These are phyloP conservation scores for Solanum peruvianum DNA, from an alignment of 257 asterid genomes.

Conservation along the genomic window DNA sequence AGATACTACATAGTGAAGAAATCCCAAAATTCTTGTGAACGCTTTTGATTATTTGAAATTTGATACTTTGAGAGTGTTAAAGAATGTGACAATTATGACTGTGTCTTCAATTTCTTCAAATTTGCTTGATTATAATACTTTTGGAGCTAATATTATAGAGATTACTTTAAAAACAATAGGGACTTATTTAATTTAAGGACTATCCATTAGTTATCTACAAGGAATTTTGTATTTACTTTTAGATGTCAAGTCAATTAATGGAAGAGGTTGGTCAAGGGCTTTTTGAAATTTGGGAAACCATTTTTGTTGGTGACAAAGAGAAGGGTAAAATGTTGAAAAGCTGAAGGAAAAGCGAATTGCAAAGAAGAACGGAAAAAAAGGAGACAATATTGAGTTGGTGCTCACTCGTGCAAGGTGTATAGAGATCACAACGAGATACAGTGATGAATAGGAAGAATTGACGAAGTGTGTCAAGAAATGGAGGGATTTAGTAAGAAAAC, in stretches of 20 bases:
- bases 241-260: too few species aligned
- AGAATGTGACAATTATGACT: not conserved
- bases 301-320: too few species aligned
- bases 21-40: not conserved
- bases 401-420: conserved; percentile 19
- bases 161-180: not conserved
- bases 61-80: not conserved
- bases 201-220: too few species aligned
- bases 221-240: too few species aligned
- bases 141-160: not conserved
- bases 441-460: conserved; percentile 9
- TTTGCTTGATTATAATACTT: not conserved
- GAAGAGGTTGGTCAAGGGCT: too few species aligned
- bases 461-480: conserved; percentile 19
- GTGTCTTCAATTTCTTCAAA: conserved; percentile 5
- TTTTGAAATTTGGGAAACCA: too few species aligned
- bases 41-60: not conserved
- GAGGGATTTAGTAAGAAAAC: conserved; percentile 29
- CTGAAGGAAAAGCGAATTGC: not conserved
- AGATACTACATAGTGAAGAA: not conserved
- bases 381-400: conserved; percentile 12
- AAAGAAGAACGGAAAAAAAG: not conserved
- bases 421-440: conserved; percentile 13
- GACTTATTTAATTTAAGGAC: too few species aligned
- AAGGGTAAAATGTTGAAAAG: not conserved